Base-by-base conservation (phyloP, 768 basidiomycete genomes). In the Boletales sp. region DNA sequence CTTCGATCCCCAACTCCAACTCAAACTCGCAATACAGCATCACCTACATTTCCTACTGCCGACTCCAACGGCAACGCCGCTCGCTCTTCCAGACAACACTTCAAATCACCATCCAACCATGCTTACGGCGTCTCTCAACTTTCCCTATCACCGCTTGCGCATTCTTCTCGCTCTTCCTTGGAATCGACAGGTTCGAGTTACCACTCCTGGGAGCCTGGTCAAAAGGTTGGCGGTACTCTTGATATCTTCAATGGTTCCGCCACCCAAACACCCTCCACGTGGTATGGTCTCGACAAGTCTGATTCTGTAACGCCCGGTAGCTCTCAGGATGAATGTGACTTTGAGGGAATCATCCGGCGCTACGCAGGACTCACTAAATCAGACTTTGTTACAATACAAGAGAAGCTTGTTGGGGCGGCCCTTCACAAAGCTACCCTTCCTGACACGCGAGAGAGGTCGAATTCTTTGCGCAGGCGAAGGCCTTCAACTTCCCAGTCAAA, bases 401-500 rank as follows among this genome's bases (percentile, higher is more conserved):
- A 87, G 42, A 87, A 81, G 66, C 74, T 93, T 38, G 77, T 91
- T n/a, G 71, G 70, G 41, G 82, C 80, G 24, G 83, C 81, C 4
- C 65, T 77, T 38, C 72, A 79, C 27, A 86, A 82, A 62, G 77
- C 77, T 37, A 71, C 72, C 14, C 76, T 73, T 43, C 76, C 79
- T 9, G 84, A 86, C 53, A 64, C 73, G 35, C 80, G 80, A 11
- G 80, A 82, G 57, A 81, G 87, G 40, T 72, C 78, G 0, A 82
- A 81, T 45, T 90, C 88, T n/a, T 71, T 88, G 56, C 76, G 88
- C 48, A 80, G 82, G 54, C 78, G 90, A 43, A 76, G 88, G 35
- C 87, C 87, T 11, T 90, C 88, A 1, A 88, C 86, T 13, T 88
- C 89, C n/a, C 87, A 90, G 66, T 87, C 87, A 11, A 85, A 81